Evolutionary conservation across 2,329 filamentous ascomycete species (phyloP).

Genomic region (Fusarium sp.): DNA sequence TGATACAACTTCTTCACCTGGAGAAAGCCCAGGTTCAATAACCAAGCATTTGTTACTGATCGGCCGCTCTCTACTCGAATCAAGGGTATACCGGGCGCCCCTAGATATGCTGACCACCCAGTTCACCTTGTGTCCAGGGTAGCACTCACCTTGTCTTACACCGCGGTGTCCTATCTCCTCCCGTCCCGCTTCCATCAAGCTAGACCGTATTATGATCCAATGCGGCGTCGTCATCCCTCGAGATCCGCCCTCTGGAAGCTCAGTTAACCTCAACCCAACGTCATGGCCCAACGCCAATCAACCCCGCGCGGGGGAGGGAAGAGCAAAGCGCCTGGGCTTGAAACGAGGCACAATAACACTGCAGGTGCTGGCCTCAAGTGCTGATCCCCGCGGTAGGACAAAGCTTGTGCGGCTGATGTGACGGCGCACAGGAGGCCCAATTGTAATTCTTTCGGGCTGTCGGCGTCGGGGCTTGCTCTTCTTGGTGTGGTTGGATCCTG

Average conservation of each 20-base stretch:
- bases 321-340: background rate
- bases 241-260: background rate
- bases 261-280: conserved; percentile 44
- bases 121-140: background rate
- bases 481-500: conserved; percentile 25
- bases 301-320: background rate
- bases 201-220: background rate
- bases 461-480: conserved; percentile 1
- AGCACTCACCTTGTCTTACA: background rate
- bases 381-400: background rate
- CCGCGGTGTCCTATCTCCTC: background rate
- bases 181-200: background rate
- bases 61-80: background rate
- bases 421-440: conserved; percentile 5
- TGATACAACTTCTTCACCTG: background rate
- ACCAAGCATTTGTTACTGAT: background rate
- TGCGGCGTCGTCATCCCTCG: background rate
- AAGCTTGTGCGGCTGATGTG: conserved; percentile 2
- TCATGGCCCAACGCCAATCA: conserved; percentile 43
- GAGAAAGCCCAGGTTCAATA: background rate
- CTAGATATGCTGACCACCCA: background rate
- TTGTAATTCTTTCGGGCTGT: conserved; percentile 18
- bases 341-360: background rate
- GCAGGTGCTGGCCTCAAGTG: conserved; percentile 1
- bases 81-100: background rate